These are phyloP conservation scores for Blastobotrys arbuscula DNA, from an alignment of 1,139 yeast genomes.

Conservation along the genomic window DNA sequence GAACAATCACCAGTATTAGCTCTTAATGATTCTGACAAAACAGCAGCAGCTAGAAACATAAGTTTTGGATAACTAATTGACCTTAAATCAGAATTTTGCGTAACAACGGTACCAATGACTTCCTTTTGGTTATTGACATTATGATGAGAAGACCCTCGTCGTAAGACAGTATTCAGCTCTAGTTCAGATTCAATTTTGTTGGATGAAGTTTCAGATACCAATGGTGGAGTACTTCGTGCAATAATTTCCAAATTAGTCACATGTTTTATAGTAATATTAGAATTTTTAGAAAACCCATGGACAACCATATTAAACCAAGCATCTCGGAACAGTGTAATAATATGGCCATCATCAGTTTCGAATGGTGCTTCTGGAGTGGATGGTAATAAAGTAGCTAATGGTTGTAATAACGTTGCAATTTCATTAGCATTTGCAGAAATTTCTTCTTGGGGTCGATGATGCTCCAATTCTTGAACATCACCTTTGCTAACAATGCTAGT, in stretches of 20 bases:
- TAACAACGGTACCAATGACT: slow-evolving; percentile 33
- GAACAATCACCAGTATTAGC: slow-evolving; percentile 80
- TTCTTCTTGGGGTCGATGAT: slow-evolving; percentile 75
- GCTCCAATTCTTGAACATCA: slow-evolving; percentile 73
- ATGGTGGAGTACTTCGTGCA: slow-evolving; percentile 86
- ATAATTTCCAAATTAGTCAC: slow-evolving; percentile 53
- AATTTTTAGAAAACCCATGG: slow-evolving; percentile 72
- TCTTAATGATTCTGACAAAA: slow-evolving; percentile 71
- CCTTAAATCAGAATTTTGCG: slow-evolving; percentile 35
- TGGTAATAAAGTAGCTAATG: slow-evolving; percentile 74
- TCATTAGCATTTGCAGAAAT: slow-evolving; percentile 73
- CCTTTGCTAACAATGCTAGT: slow-evolving; percentile 70
- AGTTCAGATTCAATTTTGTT: slow-evolving; percentile 86
- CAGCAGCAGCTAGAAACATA: slow-evolving; percentile 82
- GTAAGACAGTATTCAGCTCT: slow-evolving; percentile 83
- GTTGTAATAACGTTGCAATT: slow-evolving; percentile 61
- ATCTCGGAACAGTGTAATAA: slow-evolving; percentile 64
- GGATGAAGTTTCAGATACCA: slow-evolving; percentile 82
- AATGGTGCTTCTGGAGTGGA: slow-evolving; percentile 42
- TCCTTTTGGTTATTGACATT: slow-evolving; percentile 74
- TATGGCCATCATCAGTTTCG: slow-evolving; percentile 42
- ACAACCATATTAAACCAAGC: slow-evolving; percentile 93
- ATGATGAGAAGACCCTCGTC: slow-evolving; percentile 83
- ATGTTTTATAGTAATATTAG: slow-evolving; percentile 49
- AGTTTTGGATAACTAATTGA: slow-evolving; percentile 70